Evolutionary conservation across 2,329 filamentous ascomycete genomes (phyloP).

Genomic region (Arachnomyces sp.): DNA sequence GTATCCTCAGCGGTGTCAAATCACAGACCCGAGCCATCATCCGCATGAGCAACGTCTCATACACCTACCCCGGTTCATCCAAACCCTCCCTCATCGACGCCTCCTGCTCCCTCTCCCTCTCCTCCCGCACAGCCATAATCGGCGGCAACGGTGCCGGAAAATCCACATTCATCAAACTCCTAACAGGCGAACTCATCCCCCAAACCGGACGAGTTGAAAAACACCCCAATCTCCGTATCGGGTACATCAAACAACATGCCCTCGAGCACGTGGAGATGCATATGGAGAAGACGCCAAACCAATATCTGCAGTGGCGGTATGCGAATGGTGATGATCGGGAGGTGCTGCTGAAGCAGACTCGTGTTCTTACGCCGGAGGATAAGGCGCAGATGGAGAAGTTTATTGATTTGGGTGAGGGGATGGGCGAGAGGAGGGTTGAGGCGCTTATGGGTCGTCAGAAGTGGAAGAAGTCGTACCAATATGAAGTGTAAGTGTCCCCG

Average conservation of each 20-base stretch:
- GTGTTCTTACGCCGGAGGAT: conserved; percentile 76
- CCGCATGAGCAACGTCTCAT: conserved; percentile 85
- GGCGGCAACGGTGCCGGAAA: conserved; percentile 97
- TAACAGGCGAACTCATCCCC: conserved; percentile 86
- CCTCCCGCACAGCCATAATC: conserved; percentile 90
- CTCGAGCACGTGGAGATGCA: conserved; percentile 99
- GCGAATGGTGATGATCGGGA: conserved; percentile 95
- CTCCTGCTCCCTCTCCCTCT: conserved; percentile 78
- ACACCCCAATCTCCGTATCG: conserved; percentile 96
- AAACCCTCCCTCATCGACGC: conserved; percentile 86
- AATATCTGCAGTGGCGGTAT: conserved; percentile 98
- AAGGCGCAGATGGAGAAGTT: conserved; percentile 84
- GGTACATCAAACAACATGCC: conserved; percentile 99
- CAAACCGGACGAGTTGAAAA: conserved; percentile 85
- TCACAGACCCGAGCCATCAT: conserved; percentile 89
- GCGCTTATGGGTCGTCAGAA: conserved; percentile 92
- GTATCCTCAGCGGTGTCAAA: conserved; percentile 91
- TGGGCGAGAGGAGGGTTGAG: conserved; percentile 69
- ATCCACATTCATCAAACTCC: conserved; percentile 93
- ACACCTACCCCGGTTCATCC: conserved; percentile 79
- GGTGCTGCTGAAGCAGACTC: conserved; percentile 95
- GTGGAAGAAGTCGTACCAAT: conserved; percentile 98
- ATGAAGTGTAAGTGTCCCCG: conserved; percentile 66
- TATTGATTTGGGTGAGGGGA: conserved; percentile 77
- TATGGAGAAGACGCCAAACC: conserved; percentile 96